Base-by-base conservation (phyloP, 2,329 filamentous ascomycete genomes). In the Fusarium coicis region DNA sequence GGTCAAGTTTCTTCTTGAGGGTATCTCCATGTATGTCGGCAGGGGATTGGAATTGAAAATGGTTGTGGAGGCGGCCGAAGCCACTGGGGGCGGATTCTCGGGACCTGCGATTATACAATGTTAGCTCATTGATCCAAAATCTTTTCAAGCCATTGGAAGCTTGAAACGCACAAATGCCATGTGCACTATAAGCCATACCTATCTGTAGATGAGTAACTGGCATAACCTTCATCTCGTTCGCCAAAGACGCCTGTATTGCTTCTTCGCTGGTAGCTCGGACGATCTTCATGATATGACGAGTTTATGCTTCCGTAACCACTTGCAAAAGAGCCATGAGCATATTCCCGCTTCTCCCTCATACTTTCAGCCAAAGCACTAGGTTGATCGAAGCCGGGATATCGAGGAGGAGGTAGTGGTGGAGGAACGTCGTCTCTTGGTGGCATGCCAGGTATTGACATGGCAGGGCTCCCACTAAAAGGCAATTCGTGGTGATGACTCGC, bases 1-100 rank as follows among this genome's bases (percentile, higher is more conserved):
- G 83, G 64, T 89, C 84, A n/a, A 90, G 81, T 79, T 88, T 90
- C 78, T 87, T 87, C 66, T 89, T 85, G 76, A 89, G 84, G 57
- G 81, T 84, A 66, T 83, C 85, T 66, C 87, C 85, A 58, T 89
- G 85, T 19, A 85, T 81, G 49, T 86, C 81, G 74, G 84, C 83
- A 57, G 83, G 82, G 8, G 84, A 83, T 53, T 82, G 82, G 70
- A 87, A 86, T 63, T 86, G 83, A 63, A 84, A 88, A 43, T 83
- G 85, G 72, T 83, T 85, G 73, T 88, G 87, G 68, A 85, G 84
- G 61, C 86, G 81, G 62, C 87, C 86, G 55, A 88, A 86, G n/a
- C 82, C 81, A 40, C 83, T 67, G 23, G 63, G 70, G 23, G 81
- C 67, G 9, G 85, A 84, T 56, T 85, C 84, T 73, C 84, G 83